These are phyloP conservation scores for Syzygium aqueum DNA, from an alignment of 345 rosid genomes.

Conservation along the genomic window DNA sequence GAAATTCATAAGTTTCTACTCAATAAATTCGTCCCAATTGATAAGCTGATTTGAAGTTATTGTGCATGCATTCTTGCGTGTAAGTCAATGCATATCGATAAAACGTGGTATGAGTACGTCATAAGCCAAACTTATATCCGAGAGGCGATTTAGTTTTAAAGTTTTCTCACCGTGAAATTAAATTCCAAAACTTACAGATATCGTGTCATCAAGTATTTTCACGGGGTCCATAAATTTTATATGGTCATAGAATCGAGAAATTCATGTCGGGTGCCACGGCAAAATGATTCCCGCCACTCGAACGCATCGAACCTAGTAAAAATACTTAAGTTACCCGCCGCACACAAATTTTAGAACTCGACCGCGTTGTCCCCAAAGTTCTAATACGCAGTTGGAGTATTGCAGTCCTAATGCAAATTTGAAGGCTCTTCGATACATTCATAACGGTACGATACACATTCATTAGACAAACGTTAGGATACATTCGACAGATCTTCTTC, in stretches of 20 bases:
- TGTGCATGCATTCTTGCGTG: accelerated
- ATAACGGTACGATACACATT: not conserved
- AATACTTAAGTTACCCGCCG: too few species aligned
- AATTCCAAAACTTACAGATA: too few species aligned
- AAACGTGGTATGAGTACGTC: too few species aligned
- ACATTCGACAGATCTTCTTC: not conserved
- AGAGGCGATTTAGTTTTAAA: too few species aligned
- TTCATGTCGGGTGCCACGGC: too few species aligned
- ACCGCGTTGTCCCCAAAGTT: not conserved
- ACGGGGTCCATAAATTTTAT: not conserved
- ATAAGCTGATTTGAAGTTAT: not conserved
- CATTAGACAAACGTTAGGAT: not conserved
- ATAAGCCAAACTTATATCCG: too few species aligned
- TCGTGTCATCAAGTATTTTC: not conserved
- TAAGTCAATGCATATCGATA: too few species aligned
- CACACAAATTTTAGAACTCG: not conserved
- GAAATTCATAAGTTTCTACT: not conserved
- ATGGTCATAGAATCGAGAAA: not conserved
- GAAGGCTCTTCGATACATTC: not conserved
- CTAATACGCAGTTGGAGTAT: not conserved
- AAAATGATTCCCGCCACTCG: too few species aligned
- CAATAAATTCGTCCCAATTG: not conserved
- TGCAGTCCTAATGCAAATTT: not conserved
- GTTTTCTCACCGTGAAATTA: not conserved
- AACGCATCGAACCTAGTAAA: too few species aligned